phyloP scores from a whole-genome alignment of 805 yeast genomes.

The Saturnispora gosingensis region DNA sequence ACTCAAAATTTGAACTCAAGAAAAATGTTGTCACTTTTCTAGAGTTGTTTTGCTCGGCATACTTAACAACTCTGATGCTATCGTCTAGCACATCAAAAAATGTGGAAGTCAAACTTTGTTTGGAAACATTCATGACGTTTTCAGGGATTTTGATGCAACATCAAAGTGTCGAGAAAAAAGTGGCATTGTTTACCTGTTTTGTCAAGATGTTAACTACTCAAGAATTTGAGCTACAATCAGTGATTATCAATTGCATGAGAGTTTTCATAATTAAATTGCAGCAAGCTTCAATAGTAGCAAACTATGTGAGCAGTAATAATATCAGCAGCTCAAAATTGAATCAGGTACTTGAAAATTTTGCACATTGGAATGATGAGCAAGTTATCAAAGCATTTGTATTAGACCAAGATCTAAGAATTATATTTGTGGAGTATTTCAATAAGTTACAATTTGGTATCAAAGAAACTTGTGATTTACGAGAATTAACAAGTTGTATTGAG shows the following conservation, averaged over 20 bases:
- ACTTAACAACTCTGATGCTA: neutral
- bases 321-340: neutral
- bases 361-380: conserved; percentile 17
- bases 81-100: conserved; percentile 1
- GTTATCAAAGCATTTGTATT: conserved; percentile 9
- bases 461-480: neutral
- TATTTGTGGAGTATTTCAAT: conserved; percentile 4
- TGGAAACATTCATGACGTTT: conserved; percentile 19
- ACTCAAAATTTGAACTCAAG: neutral
- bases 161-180: conserved; percentile 8
- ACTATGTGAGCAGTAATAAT: neutral
- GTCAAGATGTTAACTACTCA: conserved; percentile 10
- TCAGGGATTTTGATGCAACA: conserved; percentile 9
- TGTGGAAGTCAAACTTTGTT: conserved; percentile 15
- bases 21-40: neutral
- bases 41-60: neutral
- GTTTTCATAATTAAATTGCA: conserved; percentile 11
- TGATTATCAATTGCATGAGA: conserved; percentile 20
- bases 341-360: conserved; percentile 2
- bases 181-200: conserved; percentile 12
- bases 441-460: neutral
- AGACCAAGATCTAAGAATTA: conserved; percentile 8
- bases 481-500: neutral
- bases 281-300: neutral
- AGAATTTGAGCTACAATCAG: conserved; percentile 11